Conservation (phyloP, 306 rosid genomes). For the Rosa multiflora region DNA sequence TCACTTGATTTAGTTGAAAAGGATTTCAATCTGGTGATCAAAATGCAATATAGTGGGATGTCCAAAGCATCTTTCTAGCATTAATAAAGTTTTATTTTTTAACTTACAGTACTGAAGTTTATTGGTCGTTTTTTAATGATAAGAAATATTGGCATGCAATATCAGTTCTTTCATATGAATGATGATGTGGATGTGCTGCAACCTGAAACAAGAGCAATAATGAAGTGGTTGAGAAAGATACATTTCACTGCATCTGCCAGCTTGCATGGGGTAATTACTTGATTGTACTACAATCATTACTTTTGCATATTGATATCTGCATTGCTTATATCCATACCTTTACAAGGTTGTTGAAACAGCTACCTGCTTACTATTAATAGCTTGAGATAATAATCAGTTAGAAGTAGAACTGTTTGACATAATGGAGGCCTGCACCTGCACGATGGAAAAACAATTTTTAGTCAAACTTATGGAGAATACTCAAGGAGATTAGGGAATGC, state of each 20-base stretch:
- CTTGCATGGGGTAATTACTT: conserved; percentile 89
- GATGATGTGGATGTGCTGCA: conserved; percentile 61
- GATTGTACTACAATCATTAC: not conserved
- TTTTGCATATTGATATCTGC: not conserved
- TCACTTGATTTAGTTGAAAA: not conserved
- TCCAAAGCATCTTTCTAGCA: not conserved
- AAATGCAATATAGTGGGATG: not conserved
- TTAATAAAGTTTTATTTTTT: not conserved
- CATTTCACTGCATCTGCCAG: conserved; percentile 95
- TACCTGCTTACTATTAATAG: not conserved
- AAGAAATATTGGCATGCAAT: conserved; percentile 31
- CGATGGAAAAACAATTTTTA: not conserved
- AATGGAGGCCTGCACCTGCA: conserved; percentile 11
- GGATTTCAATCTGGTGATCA: not conserved
- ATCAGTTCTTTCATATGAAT: conserved; percentile 60
- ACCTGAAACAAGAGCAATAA: conserved; percentile 93
- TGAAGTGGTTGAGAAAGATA: conserved; percentile 77
- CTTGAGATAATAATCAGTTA: not conserved
- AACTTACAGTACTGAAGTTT: conserved; percentile 7
- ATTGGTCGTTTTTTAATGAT: conserved; percentile 19
- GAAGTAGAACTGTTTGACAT: not conserved
- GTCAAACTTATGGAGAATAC: conserved; percentile 2
- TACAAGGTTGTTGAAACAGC: not conserved
- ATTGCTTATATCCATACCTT: not conserved
- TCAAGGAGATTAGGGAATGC: not conserved